Evolutionary conservation across 2,329 filamentous ascomycete species (phyloP).

Genomic region (Coniochaeta ligniaria): DNA sequence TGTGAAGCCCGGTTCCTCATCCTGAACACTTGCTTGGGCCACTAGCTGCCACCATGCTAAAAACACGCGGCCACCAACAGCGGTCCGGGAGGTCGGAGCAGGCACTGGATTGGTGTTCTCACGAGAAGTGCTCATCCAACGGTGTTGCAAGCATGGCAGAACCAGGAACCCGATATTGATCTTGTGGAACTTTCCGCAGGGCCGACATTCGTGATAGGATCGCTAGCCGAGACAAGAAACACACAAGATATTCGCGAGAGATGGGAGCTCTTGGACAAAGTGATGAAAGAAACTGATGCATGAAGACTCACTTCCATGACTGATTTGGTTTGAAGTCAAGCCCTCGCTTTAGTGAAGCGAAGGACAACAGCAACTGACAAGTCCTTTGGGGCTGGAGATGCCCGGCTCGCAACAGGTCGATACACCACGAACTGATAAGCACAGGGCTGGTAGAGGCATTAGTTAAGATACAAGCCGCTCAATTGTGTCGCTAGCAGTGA

Average conservation of each 20-base stretch:
- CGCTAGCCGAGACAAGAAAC: not conserved
- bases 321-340: not conserved
- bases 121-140: not conserved
- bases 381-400: not conserved
- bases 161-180: not conserved
- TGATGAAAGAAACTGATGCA: not conserved
- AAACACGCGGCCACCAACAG: not conserved
- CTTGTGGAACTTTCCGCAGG: not conserved
- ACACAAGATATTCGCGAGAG: not conserved
- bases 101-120: not conserved
- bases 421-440: not conserved
- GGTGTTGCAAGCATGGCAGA: not conserved
- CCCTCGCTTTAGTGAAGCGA: not conserved
- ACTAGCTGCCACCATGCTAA: not conserved
- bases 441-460: not conserved
- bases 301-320: not conserved
- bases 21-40: not conserved
- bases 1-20: not conserved
- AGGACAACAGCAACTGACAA: not conserved
- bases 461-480: not conserved
- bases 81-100: not conserved
- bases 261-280: not conserved
- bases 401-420: not conserved
- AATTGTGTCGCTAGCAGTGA: not conserved
- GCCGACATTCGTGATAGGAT: not conserved